Evolutionary conservation across 495 filamentous ascomycete genomes (phyloP), one percentile per base, ranked within the genome.

Genomic region (Hypoxylon subgilvum): DNA sequence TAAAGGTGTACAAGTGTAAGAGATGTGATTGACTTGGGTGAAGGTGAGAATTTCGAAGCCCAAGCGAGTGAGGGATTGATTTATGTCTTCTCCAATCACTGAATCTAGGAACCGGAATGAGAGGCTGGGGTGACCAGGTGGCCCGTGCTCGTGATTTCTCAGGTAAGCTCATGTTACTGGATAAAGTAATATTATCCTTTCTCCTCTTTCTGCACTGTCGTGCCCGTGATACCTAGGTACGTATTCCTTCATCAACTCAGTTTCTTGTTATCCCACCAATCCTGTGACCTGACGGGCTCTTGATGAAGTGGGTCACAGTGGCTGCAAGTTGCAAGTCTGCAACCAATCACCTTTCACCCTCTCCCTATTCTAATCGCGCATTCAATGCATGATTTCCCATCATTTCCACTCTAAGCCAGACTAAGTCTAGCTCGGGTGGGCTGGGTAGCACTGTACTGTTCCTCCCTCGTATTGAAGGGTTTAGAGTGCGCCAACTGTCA

Each of bases 321-420:
- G 13, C 38, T 38, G 6, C 32, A 9, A 28, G 8, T 36, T 23
- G 6, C 23, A 27, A 27, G n/a, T 8, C 23, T 27, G 3, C 34
- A 17, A 35, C 53, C 54, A 36, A 43, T 57, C 38, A 55, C 23
- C 32, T 52, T 52, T 52, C n/a, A 12, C 21, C 41, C 12, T 54
- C 36, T 14, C 10, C 32, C 23, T 32, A 30, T 47, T 52, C 51
- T 62, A 62, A 58, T 64, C 49, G 53, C 61, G 61, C 61, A 64
- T 54, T 53, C 38, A 39, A 64, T 49, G 28, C 49, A 54, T 57
- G 43, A 58, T 58, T 64, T 58, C 61, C 45, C 54, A 58, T 58
- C 47, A 25, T 38, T 32, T 52, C 17, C 30, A 23, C 13, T 39
- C 53, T 58, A 58, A 38, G 23, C 61, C 54, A 9, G 4, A 40